Evolutionary conservation across 345 rosid genomes (phyloP).

Genomic region (Balakata baccata): DNA sequence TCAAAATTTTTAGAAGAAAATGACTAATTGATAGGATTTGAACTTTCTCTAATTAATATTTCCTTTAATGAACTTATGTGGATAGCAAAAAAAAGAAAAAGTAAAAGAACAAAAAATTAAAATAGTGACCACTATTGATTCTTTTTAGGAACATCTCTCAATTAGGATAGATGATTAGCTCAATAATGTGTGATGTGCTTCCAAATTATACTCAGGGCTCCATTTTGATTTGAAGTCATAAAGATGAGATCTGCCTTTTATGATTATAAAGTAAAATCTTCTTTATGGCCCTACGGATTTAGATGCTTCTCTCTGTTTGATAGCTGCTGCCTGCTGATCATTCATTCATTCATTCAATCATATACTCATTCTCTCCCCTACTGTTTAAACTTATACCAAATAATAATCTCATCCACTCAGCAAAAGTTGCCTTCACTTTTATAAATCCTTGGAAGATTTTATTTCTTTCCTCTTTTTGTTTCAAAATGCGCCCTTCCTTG

Average conservation of each 20-base stretch:
- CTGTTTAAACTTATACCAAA: constrained; percentile 11
- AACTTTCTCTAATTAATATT: too few species aligned
- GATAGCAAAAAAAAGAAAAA: too few species aligned
- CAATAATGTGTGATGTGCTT: neutral
- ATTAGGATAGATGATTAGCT: neutral
- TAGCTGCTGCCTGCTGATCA: neutral
- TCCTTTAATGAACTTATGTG: too few species aligned
- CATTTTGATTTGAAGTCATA: constrained; percentile 16
- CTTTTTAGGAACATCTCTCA: neutral
- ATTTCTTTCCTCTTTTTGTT: neutral
- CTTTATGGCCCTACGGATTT: constrained; percentile 33
- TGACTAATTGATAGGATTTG: too few species aligned
- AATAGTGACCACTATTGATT: neutral
- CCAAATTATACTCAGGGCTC: constrained; percentile 4
- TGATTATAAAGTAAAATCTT: constrained; percentile 26
- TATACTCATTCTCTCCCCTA: constrained; percentile 4
- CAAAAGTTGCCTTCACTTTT: constrained; percentile 2
- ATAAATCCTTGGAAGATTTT: neutral
- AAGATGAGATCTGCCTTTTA: constrained; percentile 30
- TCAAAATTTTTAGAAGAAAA: too few species aligned
- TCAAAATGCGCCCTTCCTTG: neutral
- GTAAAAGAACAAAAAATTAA: too few species aligned
- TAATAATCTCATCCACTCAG: neutral
- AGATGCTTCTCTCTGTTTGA: constrained; percentile 25
- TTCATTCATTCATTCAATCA: too few species aligned